Percentiles rank a stretch among this genome's conserved stretches.
Conservation (phyloP, 768 basidiomycete species). For the Leccinellum rugosiceps region DNA sequence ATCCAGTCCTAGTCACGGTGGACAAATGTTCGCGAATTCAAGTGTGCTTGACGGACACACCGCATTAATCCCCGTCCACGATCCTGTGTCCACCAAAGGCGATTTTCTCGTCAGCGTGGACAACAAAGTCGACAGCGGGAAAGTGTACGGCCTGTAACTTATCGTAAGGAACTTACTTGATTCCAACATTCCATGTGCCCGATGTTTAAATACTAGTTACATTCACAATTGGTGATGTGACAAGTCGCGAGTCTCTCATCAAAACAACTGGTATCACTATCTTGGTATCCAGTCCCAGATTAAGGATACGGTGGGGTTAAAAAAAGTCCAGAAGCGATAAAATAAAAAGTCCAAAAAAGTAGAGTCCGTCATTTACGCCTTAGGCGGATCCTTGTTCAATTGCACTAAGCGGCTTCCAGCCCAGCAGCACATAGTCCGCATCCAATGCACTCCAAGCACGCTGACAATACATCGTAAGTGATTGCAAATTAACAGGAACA, state of each 20-base stretch:
- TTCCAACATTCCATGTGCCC: neutral
- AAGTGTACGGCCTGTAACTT: neutral
- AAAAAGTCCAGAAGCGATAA: neutral
- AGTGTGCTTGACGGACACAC: neutral
- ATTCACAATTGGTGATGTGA: neutral
- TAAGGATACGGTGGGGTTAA: neutral
- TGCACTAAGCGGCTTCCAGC: slow-evolving; percentile 14
- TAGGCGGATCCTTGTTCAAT: neutral
- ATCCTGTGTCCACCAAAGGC: neutral
- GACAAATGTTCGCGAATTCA: neutral
- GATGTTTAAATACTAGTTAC: too few species aligned
- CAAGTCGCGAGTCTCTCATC: neutral
- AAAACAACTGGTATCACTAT: neutral
- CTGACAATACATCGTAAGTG: slow-evolving; percentile 31
- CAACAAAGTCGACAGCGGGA: neutral
- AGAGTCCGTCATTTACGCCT: neutral
- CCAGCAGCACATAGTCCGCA: slow-evolving; percentile 66
- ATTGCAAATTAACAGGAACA: neutral
- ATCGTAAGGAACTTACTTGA: neutral
- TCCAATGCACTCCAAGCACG: slow-evolving; percentile 66
- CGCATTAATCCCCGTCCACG: neutral
- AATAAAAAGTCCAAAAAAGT: neutral
- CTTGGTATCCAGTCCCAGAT: neutral
- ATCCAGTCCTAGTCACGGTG: neutral
- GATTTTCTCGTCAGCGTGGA: neutral